Base-by-base conservation (phyloP, 768 basidiomycete species). In the Pisolithus marmoratus region DNA sequence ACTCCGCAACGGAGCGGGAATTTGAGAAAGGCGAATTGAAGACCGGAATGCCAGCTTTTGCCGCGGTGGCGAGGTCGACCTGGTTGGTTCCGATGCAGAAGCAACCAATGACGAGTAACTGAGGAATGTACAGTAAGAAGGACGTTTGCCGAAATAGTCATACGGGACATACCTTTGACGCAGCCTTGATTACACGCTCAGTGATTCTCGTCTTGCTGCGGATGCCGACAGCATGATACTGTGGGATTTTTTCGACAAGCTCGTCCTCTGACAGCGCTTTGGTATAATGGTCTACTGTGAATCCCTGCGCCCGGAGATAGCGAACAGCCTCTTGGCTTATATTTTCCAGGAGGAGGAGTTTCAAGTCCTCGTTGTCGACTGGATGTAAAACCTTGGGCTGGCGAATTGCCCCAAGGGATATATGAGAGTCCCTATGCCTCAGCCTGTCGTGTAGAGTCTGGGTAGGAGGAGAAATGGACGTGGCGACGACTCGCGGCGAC, bases 71-170 rank as follows among this genome's bases (percentile, higher is more conserved):
- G 43, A 99, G 84, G 66, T 97, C 94, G 58, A 98, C 96, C 70
- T 98, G 96, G 71, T 98, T 98, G 49, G 92, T 94, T 47, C 96
- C 96, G 58, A 99, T 99, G 73, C 96, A 99, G 80, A 99, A 99
- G 70, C 96, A 99, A 11, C 96, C 95, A 56, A 98, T 92, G 63
- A 86, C 90, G 12, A 97, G 80, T 43, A 99, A 87, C 94, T 99
- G 63, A 7, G 53, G 41, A 44, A 22, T 5, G 4, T 20, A 36
- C 19, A 23, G 12, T 22, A 27, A 11, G 19, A 53, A 36, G 61
- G 48, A 38, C 19, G 36, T 8, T 36, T 19, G 5, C 19, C 38
- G 29, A 24, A 14, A 48, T 36, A 26, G 29, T 52, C 31, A 12
- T 8, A 36, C 20, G 43, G 9, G 62, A n/a, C 80, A 46, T 63